Evolutionary conservation across 2,329 filamentous ascomycete species (phyloP).

Genomic region (Pseudogymnoascus sp.): DNA sequence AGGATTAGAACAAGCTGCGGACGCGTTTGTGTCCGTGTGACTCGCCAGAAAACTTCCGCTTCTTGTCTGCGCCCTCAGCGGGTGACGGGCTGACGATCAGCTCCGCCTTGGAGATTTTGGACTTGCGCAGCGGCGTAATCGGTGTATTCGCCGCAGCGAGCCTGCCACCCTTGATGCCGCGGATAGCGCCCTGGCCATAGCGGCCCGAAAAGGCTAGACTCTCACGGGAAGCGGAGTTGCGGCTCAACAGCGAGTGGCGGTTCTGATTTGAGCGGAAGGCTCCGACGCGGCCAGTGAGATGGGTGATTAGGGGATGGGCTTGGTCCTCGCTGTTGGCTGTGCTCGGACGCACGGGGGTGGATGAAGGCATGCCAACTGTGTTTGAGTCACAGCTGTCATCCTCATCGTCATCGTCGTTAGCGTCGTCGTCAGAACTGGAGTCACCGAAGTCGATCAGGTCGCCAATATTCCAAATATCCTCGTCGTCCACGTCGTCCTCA

Average conservation of each 20-base stretch:
- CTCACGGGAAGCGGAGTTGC: slow-evolving; percentile 52
- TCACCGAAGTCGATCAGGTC: slow-evolving; percentile 65
- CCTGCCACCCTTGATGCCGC: slow-evolving; percentile 57
- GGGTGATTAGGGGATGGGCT: slow-evolving; percentile 48
- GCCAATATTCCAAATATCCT: slow-evolving; percentile 55
- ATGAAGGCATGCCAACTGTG: slow-evolving; percentile 39
- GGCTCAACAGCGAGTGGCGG: slow-evolving; percentile 37
- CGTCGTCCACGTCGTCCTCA: slow-evolving; percentile 54
- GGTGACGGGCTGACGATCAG: slow-evolving; percentile 20
- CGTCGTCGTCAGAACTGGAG: slow-evolving; percentile 52
- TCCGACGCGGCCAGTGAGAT: slow-evolving; percentile 64
- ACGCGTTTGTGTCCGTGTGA: slow-evolving; percentile 20
- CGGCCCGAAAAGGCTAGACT: slow-evolving; percentile 54
- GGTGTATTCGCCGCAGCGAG: slow-evolving; percentile 57
- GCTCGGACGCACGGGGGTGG: slow-evolving; percentile 44
- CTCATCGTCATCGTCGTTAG: slow-evolving; percentile 39
- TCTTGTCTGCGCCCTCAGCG: slow-evolving; percentile 16
- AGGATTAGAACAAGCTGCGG: slow-evolving; percentile 19
- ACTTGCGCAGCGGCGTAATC: slow-evolving; percentile 57
- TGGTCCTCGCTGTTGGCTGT: slow-evolving; percentile 41
- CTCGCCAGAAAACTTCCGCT: slow-evolving; percentile 24
- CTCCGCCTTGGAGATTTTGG: slow-evolving; percentile 9
- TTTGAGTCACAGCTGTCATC: slow-evolving; percentile 35
- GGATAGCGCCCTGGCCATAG: slow-evolving; percentile 51
- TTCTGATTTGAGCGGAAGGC: slow-evolving; percentile 65